Evolutionary conservation across 108 stramenopile genomes (phyloP).

Genomic region (Discostella stelligeroides): DNA sequence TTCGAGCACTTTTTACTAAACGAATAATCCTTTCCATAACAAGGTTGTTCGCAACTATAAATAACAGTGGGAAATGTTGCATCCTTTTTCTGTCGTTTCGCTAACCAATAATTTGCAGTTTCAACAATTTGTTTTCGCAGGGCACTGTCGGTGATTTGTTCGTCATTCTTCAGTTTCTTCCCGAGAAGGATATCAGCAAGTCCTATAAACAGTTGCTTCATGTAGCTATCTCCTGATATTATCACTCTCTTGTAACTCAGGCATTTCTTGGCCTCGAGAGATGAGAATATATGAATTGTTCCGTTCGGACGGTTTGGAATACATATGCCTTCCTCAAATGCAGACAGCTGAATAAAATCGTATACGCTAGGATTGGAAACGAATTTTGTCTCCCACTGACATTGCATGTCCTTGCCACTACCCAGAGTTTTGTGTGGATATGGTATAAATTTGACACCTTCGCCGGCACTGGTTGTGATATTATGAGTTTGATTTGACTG

Average conservation of each 20-base stretch:
- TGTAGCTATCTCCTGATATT: conserved; percentile 30
- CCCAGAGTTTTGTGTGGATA: conserved; percentile 15
- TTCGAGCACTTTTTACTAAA: not conserved
- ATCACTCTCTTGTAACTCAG: not conserved
- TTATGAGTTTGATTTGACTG: too few species aligned
- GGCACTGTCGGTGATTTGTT: not conserved
- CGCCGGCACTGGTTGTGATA: not conserved
- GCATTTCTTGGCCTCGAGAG: conserved; percentile 22
- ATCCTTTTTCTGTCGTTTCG: not conserved
- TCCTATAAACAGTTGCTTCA: conserved; percentile 26
- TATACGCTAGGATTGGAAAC: not conserved
- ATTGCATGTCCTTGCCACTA: conserved; percentile 7
- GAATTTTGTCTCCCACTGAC: conserved; percentile 8
- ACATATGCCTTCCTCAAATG: conserved; percentile 16
- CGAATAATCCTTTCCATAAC: conserved; percentile 5
- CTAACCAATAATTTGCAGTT: not conserved
- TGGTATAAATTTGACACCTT: conserved; percentile 4
- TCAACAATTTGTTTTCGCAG: not conserved
- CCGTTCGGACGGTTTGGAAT: not conserved
- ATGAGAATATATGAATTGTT: conserved; percentile 22
- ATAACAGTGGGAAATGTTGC: conserved; percentile 2
- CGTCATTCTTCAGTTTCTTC: conserved; percentile 10
- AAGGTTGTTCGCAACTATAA: conserved; percentile 1
- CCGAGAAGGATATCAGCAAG: conserved; percentile 26
- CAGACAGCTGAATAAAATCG: conserved; percentile 9